Conservation (phyloP, 2,329 filamentous ascomycete species). For the Scleromitrula shiraiana region DNA sequence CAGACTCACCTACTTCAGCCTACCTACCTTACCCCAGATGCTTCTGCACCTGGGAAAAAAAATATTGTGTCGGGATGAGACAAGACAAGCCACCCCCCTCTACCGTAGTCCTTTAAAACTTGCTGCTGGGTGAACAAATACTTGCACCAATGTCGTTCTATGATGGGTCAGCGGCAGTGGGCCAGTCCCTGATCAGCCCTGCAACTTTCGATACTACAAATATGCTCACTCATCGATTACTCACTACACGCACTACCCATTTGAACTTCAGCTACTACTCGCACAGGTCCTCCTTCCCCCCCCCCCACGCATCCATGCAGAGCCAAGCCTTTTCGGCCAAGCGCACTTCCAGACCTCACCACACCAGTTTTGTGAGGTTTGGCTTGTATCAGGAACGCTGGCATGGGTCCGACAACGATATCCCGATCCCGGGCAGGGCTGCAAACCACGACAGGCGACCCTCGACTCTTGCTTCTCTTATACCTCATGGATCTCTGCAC, state of each 20-base stretch:
- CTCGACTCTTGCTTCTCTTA: conserved; percentile 41
- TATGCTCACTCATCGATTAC: conserved; percentile 8
- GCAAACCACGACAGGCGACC: conserved; percentile 25
- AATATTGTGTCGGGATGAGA: conserved; percentile 26
- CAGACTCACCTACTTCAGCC: conserved; percentile 17
- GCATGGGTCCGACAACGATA: conserved; percentile 25
- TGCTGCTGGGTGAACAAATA: conserved; percentile 24
- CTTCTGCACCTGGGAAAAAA: conserved; percentile 16
- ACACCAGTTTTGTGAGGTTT: conserved; percentile 26
- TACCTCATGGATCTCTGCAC: conserved; percentile 42
- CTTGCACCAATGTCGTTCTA: conserved; percentile 14
- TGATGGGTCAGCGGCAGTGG: conserved; percentile 10
- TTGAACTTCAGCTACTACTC: conserved; percentile 8
- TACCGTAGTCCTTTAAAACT: conserved; percentile 7
- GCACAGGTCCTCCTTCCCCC: conserved; percentile 3
- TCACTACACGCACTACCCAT: background rate
- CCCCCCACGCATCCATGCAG: conserved; percentile 10
- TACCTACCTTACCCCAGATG: conserved; percentile 25
- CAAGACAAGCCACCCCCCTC: conserved; percentile 28
- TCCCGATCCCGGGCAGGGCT: conserved; percentile 28
- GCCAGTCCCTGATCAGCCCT: conserved; percentile 8
- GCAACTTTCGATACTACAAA: conserved; percentile 15
- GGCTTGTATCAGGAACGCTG: conserved; percentile 29
- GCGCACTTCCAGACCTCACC: conserved; percentile 24
- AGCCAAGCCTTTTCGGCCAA: conserved; percentile 21